phyloP scores from a whole-genome alignment of 179 eudicot genomes.

The Camellia oleifera region DNA sequence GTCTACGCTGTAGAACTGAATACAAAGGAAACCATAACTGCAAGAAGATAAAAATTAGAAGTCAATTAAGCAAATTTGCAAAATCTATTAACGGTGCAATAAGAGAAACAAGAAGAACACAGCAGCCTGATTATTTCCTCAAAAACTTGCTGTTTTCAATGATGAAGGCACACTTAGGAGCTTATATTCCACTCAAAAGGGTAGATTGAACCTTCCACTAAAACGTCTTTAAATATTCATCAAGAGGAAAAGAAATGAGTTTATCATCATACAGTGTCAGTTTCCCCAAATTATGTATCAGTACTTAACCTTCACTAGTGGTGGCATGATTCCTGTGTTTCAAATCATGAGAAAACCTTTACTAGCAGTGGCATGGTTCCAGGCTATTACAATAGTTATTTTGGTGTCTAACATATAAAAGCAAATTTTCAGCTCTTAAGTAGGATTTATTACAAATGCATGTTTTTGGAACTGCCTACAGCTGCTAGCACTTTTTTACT shows the following conservation, averaged over 20 bases:
- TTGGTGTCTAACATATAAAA: not conserved
- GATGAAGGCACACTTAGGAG: not conserved
- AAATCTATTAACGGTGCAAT: not conserved
- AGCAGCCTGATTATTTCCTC: not conserved
- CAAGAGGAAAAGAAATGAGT: not conserved
- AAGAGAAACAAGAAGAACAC: not conserved
- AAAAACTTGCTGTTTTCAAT: not conserved
- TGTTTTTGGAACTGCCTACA: not conserved
- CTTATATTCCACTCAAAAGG: not conserved
- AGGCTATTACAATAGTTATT: not conserved
- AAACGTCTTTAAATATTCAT: not conserved
- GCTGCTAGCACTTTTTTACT: not conserved
- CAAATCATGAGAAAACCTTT: not conserved
- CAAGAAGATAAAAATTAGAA: conserved; percentile 16
- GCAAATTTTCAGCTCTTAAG: not conserved
- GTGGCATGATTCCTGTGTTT: not conserved
- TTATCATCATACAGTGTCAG: not conserved
- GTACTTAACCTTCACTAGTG: not conserved
- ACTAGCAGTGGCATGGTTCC: not conserved
- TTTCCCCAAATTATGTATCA: not conserved
- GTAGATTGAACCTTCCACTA: not conserved
- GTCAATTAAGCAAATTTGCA: not conserved
- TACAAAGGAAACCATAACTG: conserved; percentile 98
- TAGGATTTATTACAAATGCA: not conserved
- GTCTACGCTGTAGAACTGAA: conserved; percentile 59